Base-by-base conservation (phyloP, 345 rosid species). In the Triadica sebifera region DNA sequence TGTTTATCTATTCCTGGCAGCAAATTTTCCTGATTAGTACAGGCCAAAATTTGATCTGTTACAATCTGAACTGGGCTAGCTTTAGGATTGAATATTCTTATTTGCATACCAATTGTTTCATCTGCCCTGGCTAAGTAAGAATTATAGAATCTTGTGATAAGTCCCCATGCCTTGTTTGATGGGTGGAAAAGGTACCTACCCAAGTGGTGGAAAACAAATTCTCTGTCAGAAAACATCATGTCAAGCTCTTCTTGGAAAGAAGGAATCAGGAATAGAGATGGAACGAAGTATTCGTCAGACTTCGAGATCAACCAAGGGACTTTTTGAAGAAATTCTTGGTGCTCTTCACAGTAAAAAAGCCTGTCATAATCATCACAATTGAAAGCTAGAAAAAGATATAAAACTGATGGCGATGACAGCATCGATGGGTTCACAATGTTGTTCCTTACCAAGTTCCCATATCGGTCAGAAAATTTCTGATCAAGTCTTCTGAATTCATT, bases 151-250 rank as follows among this genome's bases (percentile, higher is more conserved):
- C 81, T 58, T 12, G 69, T 72, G 39, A 78, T 67, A 0, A 73
- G 81, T 61, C 77, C 77, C 81, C 78, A 78, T 5, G 77, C 81
- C 24, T 68, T 15, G 19, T 74, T 69, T 12, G 81, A 78, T 1
- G 81, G 81, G 73, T 56, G 67, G 51, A 78, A 78, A 34, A 78
- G 71, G 65, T 78, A 78, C 15, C 65, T 60, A 9, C 57, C 70
- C 74, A 78, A 7, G 61, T 74, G 74, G 47, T 79, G 75, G 60
- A 79, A 74, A 56, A 79, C 71, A 13, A 67, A 43, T 47, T 74
- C 75, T 55, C 63, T 79, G 6, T 79, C 74, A 20, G 75, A 78
- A 47, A 74, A 79, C 58, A 79, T 25, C 1, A 15, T 79, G 71
- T 6, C 67, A 16, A 74, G 53, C 16, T 74, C 66, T 45, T 68